Percentiles rank a stretch among this genome's conserved stretches.
These are phyloP conservation scores for Aspergillus thermomutatus DNA, from an alignment of 2,329 filamentous ascomycete species.

Conservation along the genomic window DNA sequence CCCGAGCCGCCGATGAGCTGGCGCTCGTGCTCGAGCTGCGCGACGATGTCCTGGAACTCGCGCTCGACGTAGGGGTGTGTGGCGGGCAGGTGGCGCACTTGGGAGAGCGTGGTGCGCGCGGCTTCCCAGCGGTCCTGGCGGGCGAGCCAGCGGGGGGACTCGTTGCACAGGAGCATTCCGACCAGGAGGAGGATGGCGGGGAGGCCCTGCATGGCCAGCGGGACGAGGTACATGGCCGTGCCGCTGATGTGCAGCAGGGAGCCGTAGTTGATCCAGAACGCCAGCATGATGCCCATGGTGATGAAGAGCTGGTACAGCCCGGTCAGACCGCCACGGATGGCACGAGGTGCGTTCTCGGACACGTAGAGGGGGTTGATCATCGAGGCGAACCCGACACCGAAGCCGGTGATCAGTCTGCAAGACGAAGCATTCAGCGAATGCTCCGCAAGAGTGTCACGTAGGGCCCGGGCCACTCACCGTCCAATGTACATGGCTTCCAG, in stretches of 20 bases:
- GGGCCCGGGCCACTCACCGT: conserved; percentile 40
- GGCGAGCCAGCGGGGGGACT: conserved; percentile 66
- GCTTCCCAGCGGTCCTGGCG: conserved; percentile 67
- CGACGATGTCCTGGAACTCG: conserved; percentile 60
- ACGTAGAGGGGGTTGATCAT: conserved; percentile 62
- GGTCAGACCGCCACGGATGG: conserved; percentile 58
- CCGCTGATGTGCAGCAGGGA: conserved; percentile 48
- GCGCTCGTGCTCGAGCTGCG: conserved; percentile 61
- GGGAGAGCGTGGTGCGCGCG: conserved; percentile 54
- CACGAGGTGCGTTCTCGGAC: conserved; percentile 57
- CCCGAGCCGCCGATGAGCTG: conserved; percentile 52
- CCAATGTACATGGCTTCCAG: conserved; percentile 65
- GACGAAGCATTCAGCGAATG: conserved; percentile 1
- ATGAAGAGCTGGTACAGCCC: conserved; percentile 61
- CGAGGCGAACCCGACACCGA: conserved; percentile 49
- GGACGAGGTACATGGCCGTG: conserved; percentile 56
- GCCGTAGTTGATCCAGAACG: conserved; percentile 56
- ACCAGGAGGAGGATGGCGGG: conserved; percentile 59
- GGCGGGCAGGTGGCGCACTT: conserved; percentile 53
- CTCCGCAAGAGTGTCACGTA: not conserved
- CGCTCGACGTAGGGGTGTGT: conserved; percentile 55
- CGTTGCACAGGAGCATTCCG: conserved; percentile 62
- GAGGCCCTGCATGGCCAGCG: conserved; percentile 62
- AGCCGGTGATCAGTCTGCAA: conserved; percentile 48
- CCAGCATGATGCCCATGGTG: conserved; percentile 43